These are phyloP conservation scores for Schrenkiella parvula DNA, from an alignment of 345 rosid species.

Conservation along the genomic window DNA sequence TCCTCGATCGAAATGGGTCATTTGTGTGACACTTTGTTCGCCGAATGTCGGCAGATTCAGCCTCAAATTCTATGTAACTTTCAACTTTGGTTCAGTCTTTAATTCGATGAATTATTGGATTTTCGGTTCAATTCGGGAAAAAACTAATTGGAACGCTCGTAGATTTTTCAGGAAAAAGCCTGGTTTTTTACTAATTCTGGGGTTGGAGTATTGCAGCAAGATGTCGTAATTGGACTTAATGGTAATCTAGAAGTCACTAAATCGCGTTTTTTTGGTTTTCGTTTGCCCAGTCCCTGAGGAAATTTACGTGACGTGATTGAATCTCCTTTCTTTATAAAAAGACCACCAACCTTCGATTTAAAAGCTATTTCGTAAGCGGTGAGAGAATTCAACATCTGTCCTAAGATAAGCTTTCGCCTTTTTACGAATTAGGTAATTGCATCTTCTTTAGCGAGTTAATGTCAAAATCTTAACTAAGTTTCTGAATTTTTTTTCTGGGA, in stretches of 20 bases:
- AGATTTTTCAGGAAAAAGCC: conserved; percentile 14
- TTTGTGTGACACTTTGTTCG: not conserved
- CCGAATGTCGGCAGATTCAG: conserved; percentile 18
- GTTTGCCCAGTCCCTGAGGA: conserved; percentile 4
- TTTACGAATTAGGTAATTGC: not conserved
- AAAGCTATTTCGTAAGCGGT: conserved; percentile 13
- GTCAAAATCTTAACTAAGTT: not conserved
- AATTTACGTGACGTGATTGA: conserved; percentile 26
- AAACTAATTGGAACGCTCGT: not conserved
- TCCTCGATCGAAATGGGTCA: conserved; percentile 3
- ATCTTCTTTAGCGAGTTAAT: not conserved
- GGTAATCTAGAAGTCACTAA: conserved; percentile 21
- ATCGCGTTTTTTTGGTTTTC: conserved; percentile 1
- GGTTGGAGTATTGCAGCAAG: conserved; percentile 9
- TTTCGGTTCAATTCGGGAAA: not conserved
- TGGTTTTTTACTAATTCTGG: conserved; percentile 4
- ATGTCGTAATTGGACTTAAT: conserved; percentile 2
- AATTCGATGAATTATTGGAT: not conserved
- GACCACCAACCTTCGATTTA: conserved; percentile 8
- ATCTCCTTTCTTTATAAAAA: conserved; percentile 17
- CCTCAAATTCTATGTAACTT: not conserved
- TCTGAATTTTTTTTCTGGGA: not conserved
- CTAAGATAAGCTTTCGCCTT: not conserved
- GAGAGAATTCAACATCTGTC: not conserved
- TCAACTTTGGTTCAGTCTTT: not conserved